Evolutionary conservation across 306 rosid genomes (phyloP).

Genomic region (Acacia melanoxylon): DNA sequence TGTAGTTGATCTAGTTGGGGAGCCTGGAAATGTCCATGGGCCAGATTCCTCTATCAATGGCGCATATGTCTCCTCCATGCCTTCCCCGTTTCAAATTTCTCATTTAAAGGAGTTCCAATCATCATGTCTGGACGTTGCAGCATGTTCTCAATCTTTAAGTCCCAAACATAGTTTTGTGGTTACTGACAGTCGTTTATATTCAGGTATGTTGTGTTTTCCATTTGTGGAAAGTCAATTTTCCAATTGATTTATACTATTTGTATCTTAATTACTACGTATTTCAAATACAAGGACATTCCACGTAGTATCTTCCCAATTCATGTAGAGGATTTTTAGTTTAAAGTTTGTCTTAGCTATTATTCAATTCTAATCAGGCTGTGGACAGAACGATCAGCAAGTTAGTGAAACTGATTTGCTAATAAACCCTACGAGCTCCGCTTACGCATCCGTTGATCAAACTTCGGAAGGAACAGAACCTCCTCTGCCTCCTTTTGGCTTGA

Average conservation of each 20-base stretch:
- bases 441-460: conserved; percentile 48
- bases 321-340: conserved; percentile 4
- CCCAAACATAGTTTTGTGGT: conserved; percentile 40
- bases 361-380: conserved; percentile 47
- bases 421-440: conserved; percentile 31
- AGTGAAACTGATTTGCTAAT: conserved; percentile 40
- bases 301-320: background rate
- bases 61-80: conserved; percentile 66
- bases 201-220: conserved; percentile 42
- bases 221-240: conserved; percentile 12
- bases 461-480: conserved; percentile 43
- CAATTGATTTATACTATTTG: no score
- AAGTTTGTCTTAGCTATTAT: conserved; percentile 30
- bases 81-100: conserved; percentile 79
- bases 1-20: conserved; percentile 94
- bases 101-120: conserved; percentile 72
- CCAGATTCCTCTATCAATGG: conserved; percentile 97
- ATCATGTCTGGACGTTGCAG: conserved; percentile 50
- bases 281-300: no score
- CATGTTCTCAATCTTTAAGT: conserved; percentile 41
- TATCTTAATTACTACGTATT: no score
- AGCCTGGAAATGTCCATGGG: conserved; percentile 85
- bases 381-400: conserved; percentile 40
- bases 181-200: conserved; percentile 40
- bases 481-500: conserved; percentile 43